Base-by-base conservation (phyloP, 345 rosid genomes). In the Arabis hirsuta region DNA sequence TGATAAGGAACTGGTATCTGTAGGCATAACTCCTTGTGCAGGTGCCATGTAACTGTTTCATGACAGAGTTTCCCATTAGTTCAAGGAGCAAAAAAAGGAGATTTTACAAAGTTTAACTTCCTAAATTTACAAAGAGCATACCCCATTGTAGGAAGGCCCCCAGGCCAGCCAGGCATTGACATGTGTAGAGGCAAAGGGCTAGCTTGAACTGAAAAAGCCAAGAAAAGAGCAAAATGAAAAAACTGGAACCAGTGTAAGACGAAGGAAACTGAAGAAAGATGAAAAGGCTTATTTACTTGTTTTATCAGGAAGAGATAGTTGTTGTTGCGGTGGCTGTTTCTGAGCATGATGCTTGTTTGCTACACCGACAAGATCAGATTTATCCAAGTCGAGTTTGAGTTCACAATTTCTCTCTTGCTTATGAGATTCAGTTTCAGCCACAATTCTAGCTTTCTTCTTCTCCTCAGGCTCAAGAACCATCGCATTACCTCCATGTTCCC, bases 121-220 rank as follows among this genome's bases (percentile, higher is more conserved):
- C 50, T 55, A 42, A 51, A 46, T 14, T 52, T 5, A 31, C 14
- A 12, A 29, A 45, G 53, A 26, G 57, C 71, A 45, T 90, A 96
- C 99, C 99, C 98, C 92, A 96, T 86, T 32, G 91, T 89, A 72
- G 99, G 96, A 84, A 91, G 87, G 42, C 87, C 98, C 27, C 96
- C 97, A 58, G 91, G 91, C 99, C 99, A 96, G 73, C 83, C 82
- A 73, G 96, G 84, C 81, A 91, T 77, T 16, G 97, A 79, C 83
- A 87, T 86, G 13, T 92, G 92, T 74, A 88, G 77, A 75, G 96
- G 81, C 22, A 87, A 67, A 65, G 92, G 74, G 63, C 64, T 69
- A 24, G 84, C 69, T 83, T 83, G 97, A 77, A 84, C 99, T 96
- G 97, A 45, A 61, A 55, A 72, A 2, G 50, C 12, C 56, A 38